Conservation (phyloP, 768 basidiomycete genomes). For the Lactarius indigo region DNA sequence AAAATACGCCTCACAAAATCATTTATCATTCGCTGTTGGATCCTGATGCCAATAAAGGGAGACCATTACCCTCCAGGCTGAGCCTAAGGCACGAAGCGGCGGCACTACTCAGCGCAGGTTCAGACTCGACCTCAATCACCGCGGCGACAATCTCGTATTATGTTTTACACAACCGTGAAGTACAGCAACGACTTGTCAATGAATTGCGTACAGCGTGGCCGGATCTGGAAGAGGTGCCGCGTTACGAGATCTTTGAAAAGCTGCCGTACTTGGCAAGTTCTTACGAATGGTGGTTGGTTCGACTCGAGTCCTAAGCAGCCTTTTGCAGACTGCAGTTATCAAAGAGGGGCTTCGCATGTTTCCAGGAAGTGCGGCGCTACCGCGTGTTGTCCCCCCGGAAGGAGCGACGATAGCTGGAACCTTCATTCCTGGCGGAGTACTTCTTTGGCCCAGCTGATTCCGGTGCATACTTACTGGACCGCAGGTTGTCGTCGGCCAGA, state of each 20-base stretch:
- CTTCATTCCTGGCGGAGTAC: background rate
- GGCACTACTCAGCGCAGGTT: background rate
- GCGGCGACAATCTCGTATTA: background rate
- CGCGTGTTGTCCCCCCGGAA: conserved; percentile 21
- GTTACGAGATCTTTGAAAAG: background rate
- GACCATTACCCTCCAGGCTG: background rate
- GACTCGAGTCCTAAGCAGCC: background rate
- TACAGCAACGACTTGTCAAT: background rate
- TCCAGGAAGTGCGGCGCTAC: background rate
- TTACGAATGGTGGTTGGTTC: too few species aligned
- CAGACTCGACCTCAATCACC: background rate
- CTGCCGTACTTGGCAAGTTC: background rate
- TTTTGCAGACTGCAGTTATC: background rate
- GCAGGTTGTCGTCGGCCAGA: background rate
- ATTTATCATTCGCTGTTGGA: conserved; percentile 2
- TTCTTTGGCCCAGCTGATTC: too few species aligned
- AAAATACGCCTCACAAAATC: background rate
- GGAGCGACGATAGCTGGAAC: conserved; percentile 16
- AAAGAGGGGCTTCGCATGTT: conserved; percentile 2
- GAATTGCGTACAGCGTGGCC: conserved; percentile 2
- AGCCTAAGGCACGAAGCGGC: background rate
- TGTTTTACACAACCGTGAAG: background rate
- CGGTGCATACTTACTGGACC: background rate
- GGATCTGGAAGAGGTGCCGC: background rate
- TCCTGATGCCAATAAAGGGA: background rate